Conservation (phyloP, 371 early-diverging fungal genomes). For the Mucor piriformis region DNA sequence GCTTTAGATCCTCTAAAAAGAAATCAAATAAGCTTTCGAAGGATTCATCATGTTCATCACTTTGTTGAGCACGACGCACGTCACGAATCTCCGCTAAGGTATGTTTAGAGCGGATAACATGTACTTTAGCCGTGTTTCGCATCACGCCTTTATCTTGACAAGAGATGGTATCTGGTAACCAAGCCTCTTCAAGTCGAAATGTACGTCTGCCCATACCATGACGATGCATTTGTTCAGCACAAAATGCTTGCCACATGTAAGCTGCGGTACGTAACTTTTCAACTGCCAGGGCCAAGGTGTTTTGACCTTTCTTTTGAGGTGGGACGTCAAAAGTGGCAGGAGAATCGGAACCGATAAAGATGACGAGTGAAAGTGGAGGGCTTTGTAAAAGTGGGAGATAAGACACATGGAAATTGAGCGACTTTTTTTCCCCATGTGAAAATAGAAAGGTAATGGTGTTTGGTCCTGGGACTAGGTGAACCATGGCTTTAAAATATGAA, state of each 20-base stretch:
- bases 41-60: slow-evolving; percentile 30
- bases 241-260: slow-evolving; percentile 78
- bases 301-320: slow-evolving; percentile 48
- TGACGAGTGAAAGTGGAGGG: slow-evolving; percentile 60
- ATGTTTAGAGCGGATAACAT: slow-evolving; percentile 53
- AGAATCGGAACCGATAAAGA: slow-evolving; percentile 64
- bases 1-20: slow-evolving; percentile 49
- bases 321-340: slow-evolving; percentile 63
- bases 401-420: slow-evolving; percentile 36
- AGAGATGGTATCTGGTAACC: slow-evolving; percentile 54
- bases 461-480: slow-evolving; percentile 61
- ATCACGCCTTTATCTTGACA: slow-evolving; percentile 30
- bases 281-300: slow-evolving; percentile 52
- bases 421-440: slow-evolving; percentile 4
- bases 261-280: slow-evolving; percentile 64
- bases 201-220: slow-evolving; percentile 62
- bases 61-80: slow-evolving; percentile 62
- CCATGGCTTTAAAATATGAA: slow-evolving; percentile 66
- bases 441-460: slow-evolving; percentile 55
- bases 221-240: slow-evolving; percentile 70
- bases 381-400: slow-evolving; percentile 61
- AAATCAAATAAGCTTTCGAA: slow-evolving; percentile 41
- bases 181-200: slow-evolving; percentile 66
- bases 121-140: slow-evolving; percentile 61
- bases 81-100: slow-evolving; percentile 61